Evolutionary conservation across 2,329 filamentous ascomycete genomes (phyloP), one percentile per base, ranked within the genome.

Genomic region (Aspergillus brunneoviolaceus): DNA sequence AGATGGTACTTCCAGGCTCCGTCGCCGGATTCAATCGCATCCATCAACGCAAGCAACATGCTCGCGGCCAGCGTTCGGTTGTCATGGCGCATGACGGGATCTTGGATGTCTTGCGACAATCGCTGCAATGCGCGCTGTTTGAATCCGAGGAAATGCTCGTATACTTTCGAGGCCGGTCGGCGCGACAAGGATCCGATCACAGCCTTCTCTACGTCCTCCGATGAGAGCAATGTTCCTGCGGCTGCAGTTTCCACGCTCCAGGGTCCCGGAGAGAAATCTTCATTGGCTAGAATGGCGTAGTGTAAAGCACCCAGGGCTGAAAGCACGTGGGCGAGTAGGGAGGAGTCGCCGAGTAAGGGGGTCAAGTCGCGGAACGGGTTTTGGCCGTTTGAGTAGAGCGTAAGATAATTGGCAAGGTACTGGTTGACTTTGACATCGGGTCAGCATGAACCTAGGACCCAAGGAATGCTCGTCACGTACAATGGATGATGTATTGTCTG

Each of bases 1-100:
- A 82, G 75, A 60, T 84, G 81, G 35, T 80, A 76, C 63, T 77
- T 82, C 81, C 81, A 84, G 35, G 80, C 77, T 11, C 80, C 80
- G 52, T 75, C 77, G 14, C 81, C 81, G 0, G 81, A 83, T 61
- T 82, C 80, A 5, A 83, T 75, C 5, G 82, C 71, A 57, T 82
- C 81, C 60, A 82, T 77, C 21, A 82, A 77, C 58, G 82, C 78
- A 59, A 83, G 78, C 5, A 83, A 71, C 21, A 83, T 72, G 27
- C 82, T 80, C 0, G 79, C 76, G 16, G 78, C 79, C 51, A 83
- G 60, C 2, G 72, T 76, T 31, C 78, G 72, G 19, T 82, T 69
- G 49, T 82, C 79, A 5, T 76, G 76, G 49, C 70, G 65, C 60
- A 64, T 64, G 42, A 65, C 53, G 1, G 72, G 68, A 57, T 74